Base-by-base conservation (phyloP, 257 asterid species). In the Phtheirospermum japonicum region DNA sequence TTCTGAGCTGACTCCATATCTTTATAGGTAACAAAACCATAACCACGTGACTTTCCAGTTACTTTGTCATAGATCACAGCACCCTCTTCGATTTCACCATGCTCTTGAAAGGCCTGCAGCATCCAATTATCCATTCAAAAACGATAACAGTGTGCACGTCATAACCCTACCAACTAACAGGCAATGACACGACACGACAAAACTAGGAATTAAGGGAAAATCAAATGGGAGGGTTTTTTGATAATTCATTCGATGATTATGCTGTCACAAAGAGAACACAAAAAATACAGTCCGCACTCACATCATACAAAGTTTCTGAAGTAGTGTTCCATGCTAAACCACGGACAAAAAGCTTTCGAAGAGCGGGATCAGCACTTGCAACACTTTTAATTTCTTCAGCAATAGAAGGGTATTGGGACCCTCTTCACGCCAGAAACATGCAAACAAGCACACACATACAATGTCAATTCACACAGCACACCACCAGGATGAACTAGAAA, bases 321-420 rank as follows among this genome's bases (percentile, higher is more conserved):
- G 90, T 70, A 71, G 97, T 90, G 82, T 85, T 76, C 94, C 92
- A 87, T n/a, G 88, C 92, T 85, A 90, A 90, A 82, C 95, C 97
- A 73, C 92, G 97, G 66, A 90, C 95, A 83, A 90, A 87, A 83
- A 90, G 94, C 95, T 87, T 87, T 87, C 95, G 88, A 68, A 87
- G 88, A 74, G 95, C 95, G 40, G 97, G 97, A 85, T 90, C 97
- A 76, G 95, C 88, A 68, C 90, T 87, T 57, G 97, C 97, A 81
- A 90, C 84, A 86, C 85, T 81, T 84, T 73, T 89, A 79, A 89
- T 86, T 81, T 85, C 95, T 72, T 89, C 95, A 59, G 97, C 94
- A 81, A 89, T 83, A 82, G 89, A 85, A 76, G 92, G 88, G 77
- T 84, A 82, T 76, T 84, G 86, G 72, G 80, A 84, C 68, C 94